These are phyloP conservation scores for Scheffersomyces cryptocercus DNA, from an alignment of 1,139 yeast genomes.

Conservation along the genomic window DNA sequence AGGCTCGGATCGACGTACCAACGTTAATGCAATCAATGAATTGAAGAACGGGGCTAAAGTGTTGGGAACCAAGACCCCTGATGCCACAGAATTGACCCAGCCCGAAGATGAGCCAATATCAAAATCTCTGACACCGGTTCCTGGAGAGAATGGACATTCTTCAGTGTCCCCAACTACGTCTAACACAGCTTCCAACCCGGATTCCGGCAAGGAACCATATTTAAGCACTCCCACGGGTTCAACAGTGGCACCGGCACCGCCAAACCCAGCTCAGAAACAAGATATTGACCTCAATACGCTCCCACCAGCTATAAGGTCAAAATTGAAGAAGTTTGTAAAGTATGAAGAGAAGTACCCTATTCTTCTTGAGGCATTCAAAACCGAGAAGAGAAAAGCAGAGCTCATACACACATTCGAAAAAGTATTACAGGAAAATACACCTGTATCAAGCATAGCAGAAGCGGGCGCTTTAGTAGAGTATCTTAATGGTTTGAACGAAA, in stretches of 20 bases:
- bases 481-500: conserved; percentile 61
- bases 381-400: conserved; percentile 69
- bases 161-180: neutral
- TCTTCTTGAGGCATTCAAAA: conserved; percentile 78
- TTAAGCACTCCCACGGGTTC: neutral
- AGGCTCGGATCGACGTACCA: conserved; percentile 12
- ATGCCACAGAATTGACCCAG: conserved; percentile 41
- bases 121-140: neutral
- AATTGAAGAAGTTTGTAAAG: conserved; percentile 75
- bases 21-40: conserved; percentile 24
- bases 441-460: conserved; percentile 73
- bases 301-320: conserved; percentile 57
- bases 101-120: conserved; percentile 41
- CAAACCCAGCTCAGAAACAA: conserved; percentile 7
- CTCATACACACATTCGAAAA: conserved; percentile 68
- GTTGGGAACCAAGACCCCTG: conserved; percentile 46
- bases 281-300: conserved; percentile 41
- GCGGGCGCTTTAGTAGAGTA: conserved; percentile 69
- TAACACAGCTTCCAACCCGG: neutral
- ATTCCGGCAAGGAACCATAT: neutral
- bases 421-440: conserved; percentile 76
- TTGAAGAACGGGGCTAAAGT: conserved; percentile 35
- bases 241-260: neutral
- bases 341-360: conserved; percentile 89
- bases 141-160: neutral